phyloP scores from a whole-genome alignment of 164 flowering plant species.

The Buxus sempervirens region DNA sequence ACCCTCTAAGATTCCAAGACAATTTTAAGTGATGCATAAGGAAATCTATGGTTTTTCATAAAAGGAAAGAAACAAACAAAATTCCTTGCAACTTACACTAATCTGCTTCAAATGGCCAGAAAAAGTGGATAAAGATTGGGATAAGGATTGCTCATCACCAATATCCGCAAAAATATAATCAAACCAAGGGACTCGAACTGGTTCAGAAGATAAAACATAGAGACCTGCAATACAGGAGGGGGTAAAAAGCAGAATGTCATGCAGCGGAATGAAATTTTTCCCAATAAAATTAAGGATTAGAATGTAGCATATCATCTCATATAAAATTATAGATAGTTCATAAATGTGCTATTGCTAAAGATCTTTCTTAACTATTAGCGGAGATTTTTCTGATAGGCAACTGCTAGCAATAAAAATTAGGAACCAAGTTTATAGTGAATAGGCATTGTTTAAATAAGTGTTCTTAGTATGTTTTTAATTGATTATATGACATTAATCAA shows the following conservation, averaged over 20 bases:
- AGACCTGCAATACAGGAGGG: conserved; percentile 53
- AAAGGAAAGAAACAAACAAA: background rate
- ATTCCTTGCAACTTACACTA: conserved; percentile 49
- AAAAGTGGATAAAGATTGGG: conserved; percentile 90
- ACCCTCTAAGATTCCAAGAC: background rate
- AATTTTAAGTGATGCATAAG: background rate
- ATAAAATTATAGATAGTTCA: background rate
- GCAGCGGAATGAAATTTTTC: background rate
- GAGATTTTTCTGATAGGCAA: too few species aligned
- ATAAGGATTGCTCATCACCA: conserved; percentile 93
- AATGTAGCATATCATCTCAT: background rate
- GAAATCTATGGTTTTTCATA: background rate
- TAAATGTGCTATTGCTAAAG: background rate
- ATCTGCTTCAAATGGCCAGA: conserved; percentile 91
- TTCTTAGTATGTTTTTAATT: too few species aligned
- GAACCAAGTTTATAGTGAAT: too few species aligned
- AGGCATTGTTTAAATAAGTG: too few species aligned
- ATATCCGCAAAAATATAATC: conserved; percentile 89
- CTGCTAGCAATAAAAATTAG: too few species aligned
- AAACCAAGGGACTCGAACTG: conserved; percentile 86
- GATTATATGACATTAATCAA: too few species aligned
- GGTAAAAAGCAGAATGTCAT: background rate
- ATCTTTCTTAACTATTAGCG: background rate
- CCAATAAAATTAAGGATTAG: background rate
- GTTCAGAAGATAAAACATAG: conserved; percentile 74